These are phyloP conservation scores for Lumnitzera racemosa DNA, from an alignment of 345 rosid species.

Conservation along the genomic window DNA sequence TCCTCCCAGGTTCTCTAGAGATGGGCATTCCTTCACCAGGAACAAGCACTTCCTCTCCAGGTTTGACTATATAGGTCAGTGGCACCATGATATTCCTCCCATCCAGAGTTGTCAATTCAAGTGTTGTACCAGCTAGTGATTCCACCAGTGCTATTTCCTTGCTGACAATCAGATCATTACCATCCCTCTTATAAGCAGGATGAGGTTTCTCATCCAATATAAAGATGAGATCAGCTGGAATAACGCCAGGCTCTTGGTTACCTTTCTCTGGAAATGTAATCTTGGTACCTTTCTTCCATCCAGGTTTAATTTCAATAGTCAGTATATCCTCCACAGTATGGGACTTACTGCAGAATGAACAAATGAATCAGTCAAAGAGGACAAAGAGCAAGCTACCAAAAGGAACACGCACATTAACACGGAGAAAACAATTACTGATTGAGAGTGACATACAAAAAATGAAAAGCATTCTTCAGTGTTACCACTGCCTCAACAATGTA, in stretches of 20 bases:
- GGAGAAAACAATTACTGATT: too few species aligned
- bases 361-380: too few species aligned
- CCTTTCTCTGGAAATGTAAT: slow-evolving; percentile 88
- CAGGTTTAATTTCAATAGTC: slow-evolving; percentile 83
- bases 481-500: too few species aligned
- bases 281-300: slow-evolving; percentile 97
- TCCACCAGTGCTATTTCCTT: slow-evolving; percentile 80
- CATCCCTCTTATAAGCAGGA: slow-evolving; percentile 67
- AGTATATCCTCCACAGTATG: slow-evolving; percentile 63
- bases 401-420: too few species aligned
- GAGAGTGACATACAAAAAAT: too few species aligned
- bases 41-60: slow-evolving; percentile 67
- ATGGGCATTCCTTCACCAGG: slow-evolving; percentile 94
- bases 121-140: slow-evolving; percentile 75
- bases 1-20: slow-evolving; percentile 71
- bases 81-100: slow-evolving; percentile 70
- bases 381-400: too few species aligned
- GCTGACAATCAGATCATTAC: slow-evolving; percentile 64
- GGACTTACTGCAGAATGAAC: slow-evolving; percentile 37
- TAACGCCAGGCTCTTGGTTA: slow-evolving; percentile 68
- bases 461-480: too few species aligned
- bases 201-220: slow-evolving; percentile 88
- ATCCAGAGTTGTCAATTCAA: slow-evolving; percentile 57
- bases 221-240: slow-evolving; percentile 75
- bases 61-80: slow-evolving; percentile 62